Evolutionary conservation across 768 basidiomycete species (phyloP), one percentile per base, ranked within the genome.

Genomic region (Lentinus tigrinus): DNA sequence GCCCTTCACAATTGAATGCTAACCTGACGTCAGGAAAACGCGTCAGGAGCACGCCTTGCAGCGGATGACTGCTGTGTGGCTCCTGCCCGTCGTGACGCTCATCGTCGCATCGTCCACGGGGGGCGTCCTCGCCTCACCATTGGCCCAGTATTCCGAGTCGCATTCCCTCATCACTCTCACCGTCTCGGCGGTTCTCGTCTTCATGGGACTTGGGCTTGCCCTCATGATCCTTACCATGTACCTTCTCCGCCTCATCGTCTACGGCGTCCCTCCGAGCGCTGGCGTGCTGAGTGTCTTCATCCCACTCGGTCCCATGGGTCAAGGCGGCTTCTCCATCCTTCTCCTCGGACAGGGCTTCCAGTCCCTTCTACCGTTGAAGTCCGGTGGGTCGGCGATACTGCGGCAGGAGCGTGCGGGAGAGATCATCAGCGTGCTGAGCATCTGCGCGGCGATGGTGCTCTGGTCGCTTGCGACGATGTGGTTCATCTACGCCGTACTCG

Each of bases 81-180:
- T 92, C 8, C 83, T 93, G 28, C 91, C 91, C 0, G 81, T 90
- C 11, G 86, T 93, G 3, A 83, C 90, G 0, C 77, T 87, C 16
- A 80, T 88, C 43, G 91, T 93, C 66, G 83, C 81, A 1, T 78
- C 88, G 0, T 86, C 91, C 1, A 76, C 84, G 0, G 90, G 90
- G 1, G 86, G 80, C 0, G 70, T 85, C 40, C 69, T 92, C 23
- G 82, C 84, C 0, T 65, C 70, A 2, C 74, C 83, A 3, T 68
- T 93, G 4, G 61, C 75, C 10, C 57, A 71, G 10, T 75, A 79
- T 65, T 81, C 82, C 31, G 67, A 73, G 1, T 61, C 69, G 0
- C 71, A 79, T 60, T 86, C 87, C 1, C 73, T 85, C 40, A 67
- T 87, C 24, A 87, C 88, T 4, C 58, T 82, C 46, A 70, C 77